Conservation (phyloP, 2,329 filamentous ascomycete species). For the Trichoderma sp. region DNA sequence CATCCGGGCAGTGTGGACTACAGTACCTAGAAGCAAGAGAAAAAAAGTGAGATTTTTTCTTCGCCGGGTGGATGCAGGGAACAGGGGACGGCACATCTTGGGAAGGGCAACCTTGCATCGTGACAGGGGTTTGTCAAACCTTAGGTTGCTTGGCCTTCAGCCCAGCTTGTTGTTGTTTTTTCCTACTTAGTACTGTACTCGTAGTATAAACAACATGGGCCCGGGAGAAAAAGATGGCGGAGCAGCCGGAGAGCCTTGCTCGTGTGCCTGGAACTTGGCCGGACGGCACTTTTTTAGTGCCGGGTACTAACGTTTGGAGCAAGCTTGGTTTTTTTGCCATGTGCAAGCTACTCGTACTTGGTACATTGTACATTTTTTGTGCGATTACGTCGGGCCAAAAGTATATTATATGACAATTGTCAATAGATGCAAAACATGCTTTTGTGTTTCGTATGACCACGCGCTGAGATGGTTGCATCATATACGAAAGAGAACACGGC, state of each 20-base stretch:
- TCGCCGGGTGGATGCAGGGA: constrained; percentile 17
- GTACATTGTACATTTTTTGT: background rate
- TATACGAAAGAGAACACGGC: background rate
- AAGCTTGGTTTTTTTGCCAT: background rate
- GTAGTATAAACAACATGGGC: background rate
- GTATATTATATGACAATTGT: constrained; percentile 6
- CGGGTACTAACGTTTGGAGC: background rate
- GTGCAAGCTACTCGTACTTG: background rate
- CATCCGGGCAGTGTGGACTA: constrained; percentile 1
- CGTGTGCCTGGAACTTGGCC: background rate
- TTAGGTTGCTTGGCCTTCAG: constrained; percentile 8
- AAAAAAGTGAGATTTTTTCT: constrained; percentile 16
- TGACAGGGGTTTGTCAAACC: constrained; percentile 16
- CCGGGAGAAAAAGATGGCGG: background rate
- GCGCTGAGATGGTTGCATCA: background rate
- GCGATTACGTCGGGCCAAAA: background rate
- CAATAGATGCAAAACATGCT: constrained; percentile 12
- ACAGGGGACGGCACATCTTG: constrained; percentile 20
- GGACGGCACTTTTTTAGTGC: background rate
- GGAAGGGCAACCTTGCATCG: constrained; percentile 21
- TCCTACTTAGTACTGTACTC: too few species aligned
- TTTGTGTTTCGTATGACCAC: background rate
- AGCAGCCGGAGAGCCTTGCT: background rate
- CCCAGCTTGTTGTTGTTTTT: constrained; percentile 13
- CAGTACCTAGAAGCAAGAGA: background rate